phyloP scores from a whole-genome alignment of 2,329 filamentous ascomycete species.

The Diaporthe aspalathi region DNA sequence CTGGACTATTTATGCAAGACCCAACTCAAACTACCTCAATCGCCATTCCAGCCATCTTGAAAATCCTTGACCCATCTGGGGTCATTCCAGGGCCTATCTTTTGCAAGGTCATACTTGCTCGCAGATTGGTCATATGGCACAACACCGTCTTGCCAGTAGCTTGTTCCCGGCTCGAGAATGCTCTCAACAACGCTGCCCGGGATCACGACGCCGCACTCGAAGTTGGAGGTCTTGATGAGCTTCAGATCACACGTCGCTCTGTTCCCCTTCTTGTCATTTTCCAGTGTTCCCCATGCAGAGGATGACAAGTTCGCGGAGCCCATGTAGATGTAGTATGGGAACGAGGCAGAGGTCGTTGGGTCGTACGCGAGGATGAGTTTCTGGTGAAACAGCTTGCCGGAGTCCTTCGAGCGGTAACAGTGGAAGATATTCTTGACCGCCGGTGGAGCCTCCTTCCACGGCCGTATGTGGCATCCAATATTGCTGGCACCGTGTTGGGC shows the following conservation, averaged over 20 bases:
- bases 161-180: constrained; percentile 42
- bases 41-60: constrained; percentile 15
- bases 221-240: constrained; percentile 42
- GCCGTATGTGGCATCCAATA: constrained; percentile 43
- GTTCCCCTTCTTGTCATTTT: constrained; percentile 43
- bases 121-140: constrained; percentile 41
- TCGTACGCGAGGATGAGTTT: constrained; percentile 44
- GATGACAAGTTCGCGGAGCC: constrained; percentile 44
- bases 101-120: constrained; percentile 36
- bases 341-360: constrained; percentile 3
- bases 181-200: constrained; percentile 40
- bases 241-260: constrained; percentile 42
- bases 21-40: background rate
- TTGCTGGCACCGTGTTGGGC: constrained; percentile 42
- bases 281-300: constrained; percentile 43
- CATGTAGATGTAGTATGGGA: constrained; percentile 44
- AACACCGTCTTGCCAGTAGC: constrained; percentile 42
- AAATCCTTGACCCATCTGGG: constrained; percentile 40
- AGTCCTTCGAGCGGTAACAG: constrained; percentile 44
- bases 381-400: constrained; percentile 44
- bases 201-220: constrained; percentile 44
- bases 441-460: constrained; percentile 40
- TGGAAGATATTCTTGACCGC: constrained; percentile 43
- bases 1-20: background rate
- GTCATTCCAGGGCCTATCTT: constrained; percentile 43